These are phyloP conservation scores for Phytophthora kernoviae DNA, from an alignment of 352 stramenopile genomes.

Conservation along the genomic window DNA sequence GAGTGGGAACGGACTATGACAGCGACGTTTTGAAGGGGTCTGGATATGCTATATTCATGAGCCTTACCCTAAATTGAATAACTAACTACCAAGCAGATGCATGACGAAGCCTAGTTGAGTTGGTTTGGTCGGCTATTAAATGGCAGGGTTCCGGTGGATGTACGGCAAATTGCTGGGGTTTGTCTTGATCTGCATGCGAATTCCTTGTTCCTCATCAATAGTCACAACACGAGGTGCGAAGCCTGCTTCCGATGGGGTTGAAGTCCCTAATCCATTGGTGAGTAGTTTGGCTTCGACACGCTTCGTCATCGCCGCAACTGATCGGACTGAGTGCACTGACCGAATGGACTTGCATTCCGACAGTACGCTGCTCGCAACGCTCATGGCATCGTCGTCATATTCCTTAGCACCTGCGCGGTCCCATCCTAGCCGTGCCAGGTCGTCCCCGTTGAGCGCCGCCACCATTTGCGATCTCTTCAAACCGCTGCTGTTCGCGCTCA, in stretches of 20 bases:
- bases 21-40: slow-evolving; percentile 28
- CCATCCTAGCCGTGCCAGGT: slow-evolving; percentile 54
- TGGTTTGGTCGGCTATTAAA: slow-evolving; percentile 42
- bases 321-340: slow-evolving; percentile 84
- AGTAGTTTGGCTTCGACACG: slow-evolving; percentile 75
- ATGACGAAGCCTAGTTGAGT: background rate
- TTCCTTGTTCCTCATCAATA: slow-evolving; percentile 89
- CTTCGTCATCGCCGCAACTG: slow-evolving; percentile 72
- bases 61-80: no score
- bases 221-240: slow-evolving; percentile 85
- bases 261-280: slow-evolving; percentile 6
- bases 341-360: slow-evolving; percentile 89
- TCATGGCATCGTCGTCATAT: slow-evolving; percentile 69
- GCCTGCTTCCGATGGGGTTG: slow-evolving; percentile 18
- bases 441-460: slow-evolving; percentile 45
- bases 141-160: slow-evolving; percentile 93
- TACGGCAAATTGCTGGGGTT: slow-evolving; percentile 93
- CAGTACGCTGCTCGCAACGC: slow-evolving; percentile 74
- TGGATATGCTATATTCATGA: slow-evolving; percentile 19
- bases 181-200: slow-evolving; percentile 88
- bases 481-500: slow-evolving; percentile 77
- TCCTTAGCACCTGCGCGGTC: slow-evolving; percentile 35
- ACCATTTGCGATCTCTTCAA: slow-evolving; percentile 59
- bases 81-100: slow-evolving; percentile 10
- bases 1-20: slow-evolving; percentile 14